Percentiles rank a stretch among this genome's conserved stretches.
phyloP scores from a whole-genome alignment of 192 early-diverging fungal species.

The Podochytrium sp. region DNA sequence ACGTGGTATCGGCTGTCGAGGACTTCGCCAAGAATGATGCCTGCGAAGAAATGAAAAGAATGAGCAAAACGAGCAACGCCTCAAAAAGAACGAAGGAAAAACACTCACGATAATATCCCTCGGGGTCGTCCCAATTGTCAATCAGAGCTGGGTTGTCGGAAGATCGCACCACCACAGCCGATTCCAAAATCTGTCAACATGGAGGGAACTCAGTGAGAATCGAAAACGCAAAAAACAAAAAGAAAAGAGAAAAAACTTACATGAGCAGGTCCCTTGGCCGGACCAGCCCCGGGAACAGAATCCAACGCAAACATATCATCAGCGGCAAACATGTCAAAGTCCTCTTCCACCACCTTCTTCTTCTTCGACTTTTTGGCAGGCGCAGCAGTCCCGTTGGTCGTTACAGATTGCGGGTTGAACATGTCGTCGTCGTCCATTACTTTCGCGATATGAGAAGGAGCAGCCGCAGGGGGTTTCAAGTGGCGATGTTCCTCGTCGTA shows the following conservation, averaged over 20 bases:
- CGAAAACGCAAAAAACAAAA: slow-evolving; percentile 16
- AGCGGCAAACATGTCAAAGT: slow-evolving; percentile 73
- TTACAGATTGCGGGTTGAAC: slow-evolving; percentile 23
- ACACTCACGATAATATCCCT: slow-evolving; percentile 95
- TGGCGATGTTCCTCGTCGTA: slow-evolving; percentile 58
- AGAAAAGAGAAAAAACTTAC: slow-evolving; percentile 25
- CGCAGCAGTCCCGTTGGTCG: too few species aligned
- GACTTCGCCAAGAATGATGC: slow-evolving; percentile 83
- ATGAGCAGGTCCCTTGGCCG: slow-evolving; percentile 28
- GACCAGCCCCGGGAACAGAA: slow-evolving; percentile 17
- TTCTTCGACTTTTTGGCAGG: background rate
- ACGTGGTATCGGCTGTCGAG: slow-evolving; percentile 88
- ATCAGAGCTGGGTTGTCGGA: slow-evolving; percentile 57
- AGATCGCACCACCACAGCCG: slow-evolving; percentile 42
- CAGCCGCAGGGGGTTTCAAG: background rate
- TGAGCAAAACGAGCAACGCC: background rate
- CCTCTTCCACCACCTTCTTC: background rate
- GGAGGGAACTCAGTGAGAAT: slow-evolving; percentile 25
- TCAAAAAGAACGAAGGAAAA: background rate
- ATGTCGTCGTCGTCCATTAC: slow-evolving; percentile 27
- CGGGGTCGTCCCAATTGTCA: slow-evolving; percentile 96
- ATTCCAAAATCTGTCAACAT: slow-evolving; percentile 45
- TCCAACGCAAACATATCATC: slow-evolving; percentile 76
- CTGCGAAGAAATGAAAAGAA: too few species aligned
- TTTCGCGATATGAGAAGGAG: slow-evolving; percentile 7